Evolutionary conservation across 1,284 basidiomycete genomes (phyloP), one percentile per base, ranked within the genome.

Genomic region (Porphyrellus sp.): DNA sequence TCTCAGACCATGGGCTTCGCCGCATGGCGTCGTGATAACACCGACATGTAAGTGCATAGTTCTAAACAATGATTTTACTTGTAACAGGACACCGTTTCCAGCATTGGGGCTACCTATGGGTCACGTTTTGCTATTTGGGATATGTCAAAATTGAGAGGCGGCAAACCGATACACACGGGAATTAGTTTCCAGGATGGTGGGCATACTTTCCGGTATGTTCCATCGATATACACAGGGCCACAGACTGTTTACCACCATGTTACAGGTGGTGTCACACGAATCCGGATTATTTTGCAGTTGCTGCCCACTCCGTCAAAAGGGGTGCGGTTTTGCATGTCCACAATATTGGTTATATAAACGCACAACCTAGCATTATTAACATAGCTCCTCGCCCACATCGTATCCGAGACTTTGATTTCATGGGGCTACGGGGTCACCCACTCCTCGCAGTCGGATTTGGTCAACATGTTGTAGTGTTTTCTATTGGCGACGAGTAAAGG

Each of bases 361-460:
- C 84, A 23, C 77, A 80, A 57, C 85, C 88, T 21, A 81, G 78
- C 11, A 69, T 75, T 16, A 79, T 89, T 48, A 70, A 70, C 40
- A 63, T 91, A 48, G 77, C 77, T 21, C 74, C 80, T 23, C 77
- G 77, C 23, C 88, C 88, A 18, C 78, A 85, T 64, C 75, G 77
- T 54, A 74, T 90, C 34, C 76, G 79, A 43, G 84, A 88, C 63
- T 89, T 91, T 61, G 88, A 91, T 70, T 91, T 89, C 70, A 66
- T 91, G 47, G 74, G 77, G 9, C 59, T 75, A 31, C 70, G 70
- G 28, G 78, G 80, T 28, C 81, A 82, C 55, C 80, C 85, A 48
- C 72, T 82, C 39, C 77, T 91, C 51, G 87, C 77, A 3, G 82
- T 81, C 6, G 86, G 83, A 15, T 75, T 86, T 20, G 85, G 84